Evolutionary conservation across 768 basidiomycete species (phyloP), one percentile per base, ranked within the genome.

Genomic region (Coprinopsis sp.): DNA sequence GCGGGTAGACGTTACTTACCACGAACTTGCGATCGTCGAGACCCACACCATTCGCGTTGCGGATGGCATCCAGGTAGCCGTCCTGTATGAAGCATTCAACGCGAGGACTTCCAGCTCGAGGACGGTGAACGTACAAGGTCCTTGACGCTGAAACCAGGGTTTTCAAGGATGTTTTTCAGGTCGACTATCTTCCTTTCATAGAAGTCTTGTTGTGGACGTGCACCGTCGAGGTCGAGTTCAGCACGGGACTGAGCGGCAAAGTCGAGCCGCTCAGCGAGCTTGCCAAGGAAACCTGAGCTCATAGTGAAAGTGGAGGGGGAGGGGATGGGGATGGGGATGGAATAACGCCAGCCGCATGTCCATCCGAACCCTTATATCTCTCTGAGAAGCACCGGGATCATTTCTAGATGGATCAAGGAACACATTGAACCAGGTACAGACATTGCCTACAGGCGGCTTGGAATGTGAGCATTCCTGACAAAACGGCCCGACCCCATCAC

Each of bases 21-120:
- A 87, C 60, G 51, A 85, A 61, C 23, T 76, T 60, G 49, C 85
- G 76, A 57, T 88, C 85, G 54, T 88, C 70, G 31, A 78, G 55
- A 2, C 76, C 73, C 11, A 58, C 51, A 1, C 56, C 64, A 34
- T 64, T 63, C 14, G 63, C 52, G 52, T 79, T 64, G 49, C 61
- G 59, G 8, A 79, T 27, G 11, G 75, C 76, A 58, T 86, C 75
- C 27, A 62, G 46, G 41, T 73, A 68, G 12, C 76, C 77, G 23
- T 70, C 68, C 81, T 82, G 51, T 36, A 25, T 30, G 23, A 42
- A 10, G 19, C 33, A 36, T 33, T 24, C 21, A 8, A 13, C 19
- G 37, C 11, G 3, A n/a, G 21, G 6, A 37, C 6, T 4, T 22
- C 2, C 7, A 11, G 16, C 29, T 24, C n/a, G 37, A 18, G 28